Percentiles rank a stretch among this genome's conserved stretches.
Evolutionary conservation across 805 yeast genomes (phyloP).

Genomic region (Wickerhamomyces tratensis): DNA sequence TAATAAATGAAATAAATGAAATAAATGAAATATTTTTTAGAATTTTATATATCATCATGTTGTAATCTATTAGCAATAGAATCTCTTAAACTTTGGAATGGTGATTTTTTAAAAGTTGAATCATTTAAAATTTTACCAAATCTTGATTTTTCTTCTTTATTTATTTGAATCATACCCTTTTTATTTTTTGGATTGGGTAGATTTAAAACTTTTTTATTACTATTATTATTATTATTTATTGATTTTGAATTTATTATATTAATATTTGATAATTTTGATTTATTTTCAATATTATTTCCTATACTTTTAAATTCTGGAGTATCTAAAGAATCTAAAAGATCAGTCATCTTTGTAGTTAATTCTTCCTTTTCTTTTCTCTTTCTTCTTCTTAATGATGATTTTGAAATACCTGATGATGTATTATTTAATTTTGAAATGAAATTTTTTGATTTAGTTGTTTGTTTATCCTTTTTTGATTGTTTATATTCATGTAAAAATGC

Average conservation of each 20-base stretch:
- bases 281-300: conserved; percentile 2
- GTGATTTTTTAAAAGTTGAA: conserved; percentile 42
- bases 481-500: conserved; percentile 45
- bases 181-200: conserved; percentile 47
- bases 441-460: conserved; percentile 24
- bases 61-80: conserved; percentile 29
- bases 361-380: conserved; percentile 54
- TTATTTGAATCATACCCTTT: conserved; percentile 43
- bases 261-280: conserved; percentile 3
- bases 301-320: conserved; percentile 14
- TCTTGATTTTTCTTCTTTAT: conserved; percentile 44
- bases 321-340: conserved; percentile 44
- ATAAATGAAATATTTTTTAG: too few species aligned
- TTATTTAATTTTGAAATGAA: conserved; percentile 30
- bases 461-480: conserved; percentile 44
- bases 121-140: conserved; percentile 51
- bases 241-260: too few species aligned
- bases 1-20: not conserved
- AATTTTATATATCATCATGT: not conserved
- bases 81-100: conserved; percentile 56
- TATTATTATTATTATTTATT: conserved; percentile 1
- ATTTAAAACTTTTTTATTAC: conserved; percentile 19
- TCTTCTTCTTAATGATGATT: conserved; percentile 55
- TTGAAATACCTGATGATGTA: conserved; percentile 38
- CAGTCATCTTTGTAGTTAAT: conserved; percentile 59